Base-by-base conservation (phyloP, 2,329 filamentous ascomycete species). In the Clonostachys solani region DNA sequence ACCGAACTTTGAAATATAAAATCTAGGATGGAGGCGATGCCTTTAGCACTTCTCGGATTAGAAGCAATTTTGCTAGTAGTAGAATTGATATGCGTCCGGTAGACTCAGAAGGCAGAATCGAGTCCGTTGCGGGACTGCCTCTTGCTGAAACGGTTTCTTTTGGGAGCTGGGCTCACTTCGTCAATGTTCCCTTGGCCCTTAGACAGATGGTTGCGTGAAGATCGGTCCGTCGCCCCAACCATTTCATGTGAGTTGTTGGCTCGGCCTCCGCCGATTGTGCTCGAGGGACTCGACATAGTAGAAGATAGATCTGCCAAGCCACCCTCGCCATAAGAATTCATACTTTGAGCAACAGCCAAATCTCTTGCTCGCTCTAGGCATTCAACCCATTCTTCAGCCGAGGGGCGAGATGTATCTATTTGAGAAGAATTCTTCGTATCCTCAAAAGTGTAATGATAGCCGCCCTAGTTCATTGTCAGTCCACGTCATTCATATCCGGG, bases 51-150 rank as follows among this genome's bases (percentile, higher is more conserved):
- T 29, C 42, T 33, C 33, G 33, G 29, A 33, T 33, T 35, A 33
- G 13, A 33, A 15, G 29, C 33, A 23, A 43, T 47, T 13, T 33
- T 36, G 19, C 16, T 37, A 33, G 12, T 35, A 18, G 43, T 6
- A 33, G 19, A 44, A 13, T n/a, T 42, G 18, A 40, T 33, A 19
- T 40, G 23, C 9, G 10, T 18, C 10, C 19, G 19, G 33, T 33
- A 15, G 12, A 5, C 42, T 69, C 61, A 95, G 62, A 96, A 96
- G 44, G 89, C 87, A 43, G 92, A 87, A 29, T 90, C 90, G 43
- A 96, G 78, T n/a, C 92, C 92, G 64, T 90, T 96, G 70, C 95
- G 95, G 15, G 89, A 95, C 68, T 96, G 90, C 56, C 92, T 79
- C 69, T 94, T 94, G 70, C 91, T 96, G 68, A 96, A 97, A 43